Evolutionary conservation across 495 filamentous ascomycete species (phyloP), one percentile per base, ranked within the genome.

Genomic region (Penicillium diatomitis): DNA sequence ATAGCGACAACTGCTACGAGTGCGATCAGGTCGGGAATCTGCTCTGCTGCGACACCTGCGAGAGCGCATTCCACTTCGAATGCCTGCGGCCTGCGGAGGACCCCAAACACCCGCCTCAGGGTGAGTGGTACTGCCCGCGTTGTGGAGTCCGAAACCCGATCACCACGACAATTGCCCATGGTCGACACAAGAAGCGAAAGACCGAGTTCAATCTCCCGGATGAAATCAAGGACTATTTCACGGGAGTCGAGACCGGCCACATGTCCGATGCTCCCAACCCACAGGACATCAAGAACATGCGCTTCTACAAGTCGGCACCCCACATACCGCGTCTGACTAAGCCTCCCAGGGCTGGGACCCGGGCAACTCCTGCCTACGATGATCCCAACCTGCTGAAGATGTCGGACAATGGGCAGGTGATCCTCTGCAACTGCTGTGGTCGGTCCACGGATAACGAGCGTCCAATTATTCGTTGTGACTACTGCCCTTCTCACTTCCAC

Each of bases 21-120:
- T 98, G 92, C 66, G 80, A 83, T 54, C 81, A 82, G 37, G 83
- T 79, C 46, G 92, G 92, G n/a, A 75, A 84, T 45, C 72, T 98
- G 29, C 70, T 97, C 49, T 96, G 91, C 68, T 98, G 92, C 64
- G 92, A 97, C 65, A 85, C 84, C 41, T 98, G 92, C 70, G 75
- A 78, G 11, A 80, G 85, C 40, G 85, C 88, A 0, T 96, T 89
- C 66, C 92, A 98, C 64, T 88, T 89, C 59, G 71, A 72, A 39
- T 98, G 92, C 63, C 71, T 89, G 39, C 82, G 91, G 57, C 90
- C 91, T 46, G 85, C 88, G 4, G 67, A 90, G 53, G 73, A 80
- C 42, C 70, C 77, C 39, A 73, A 79, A 20, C 69, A 74, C 45
- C 74, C 80, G 41, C 82, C 84, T 37, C 77, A 85, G 33, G 83